Evolutionary conservation across 768 basidiomycete genomes (phyloP).

Genomic region (Dictyophora rubrovolvata): DNA sequence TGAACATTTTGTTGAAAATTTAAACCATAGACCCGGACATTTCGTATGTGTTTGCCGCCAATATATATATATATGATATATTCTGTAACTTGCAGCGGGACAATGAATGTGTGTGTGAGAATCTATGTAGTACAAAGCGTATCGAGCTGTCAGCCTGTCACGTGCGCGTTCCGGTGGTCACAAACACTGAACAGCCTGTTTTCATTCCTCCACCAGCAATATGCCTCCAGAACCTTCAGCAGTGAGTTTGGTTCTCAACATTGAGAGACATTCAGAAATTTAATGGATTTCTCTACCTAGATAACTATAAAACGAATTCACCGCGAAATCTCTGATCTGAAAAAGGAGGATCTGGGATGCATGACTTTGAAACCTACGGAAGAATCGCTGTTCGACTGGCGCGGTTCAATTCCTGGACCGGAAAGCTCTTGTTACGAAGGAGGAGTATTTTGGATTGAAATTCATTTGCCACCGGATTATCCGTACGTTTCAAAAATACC

Average conservation of each 20-base stretch:
- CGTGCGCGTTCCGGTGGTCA: background rate
- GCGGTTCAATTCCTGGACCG: slow-evolving; percentile 70
- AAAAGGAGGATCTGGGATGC: slow-evolving; percentile 72
- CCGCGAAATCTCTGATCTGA: slow-evolving; percentile 68
- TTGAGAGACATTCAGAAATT: background rate
- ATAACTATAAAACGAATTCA: slow-evolving; percentile 76
- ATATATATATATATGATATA: no score
- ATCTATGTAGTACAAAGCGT: no score
- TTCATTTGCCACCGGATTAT: slow-evolving; percentile 62
- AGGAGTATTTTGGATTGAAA: slow-evolving; percentile 60
- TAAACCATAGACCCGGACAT: background rate
- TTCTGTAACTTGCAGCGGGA: no score
- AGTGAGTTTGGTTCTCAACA: background rate
- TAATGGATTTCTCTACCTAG: slow-evolving; percentile 16
- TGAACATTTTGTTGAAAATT: background rate
- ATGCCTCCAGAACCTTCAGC: background rate
- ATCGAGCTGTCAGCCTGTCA: background rate
- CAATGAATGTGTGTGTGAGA: no score
- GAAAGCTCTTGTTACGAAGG: slow-evolving; percentile 77
- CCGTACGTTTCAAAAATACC: slow-evolving; percentile 43
- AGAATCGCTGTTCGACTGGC: slow-evolving; percentile 58
- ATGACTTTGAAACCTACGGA: slow-evolving; percentile 60
- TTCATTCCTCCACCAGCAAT: background rate
- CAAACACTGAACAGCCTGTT: background rate
- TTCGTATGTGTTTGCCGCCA: no score